phyloP scores from a whole-genome alignment of 306 rosid species.

The Prunus davidiana region DNA sequence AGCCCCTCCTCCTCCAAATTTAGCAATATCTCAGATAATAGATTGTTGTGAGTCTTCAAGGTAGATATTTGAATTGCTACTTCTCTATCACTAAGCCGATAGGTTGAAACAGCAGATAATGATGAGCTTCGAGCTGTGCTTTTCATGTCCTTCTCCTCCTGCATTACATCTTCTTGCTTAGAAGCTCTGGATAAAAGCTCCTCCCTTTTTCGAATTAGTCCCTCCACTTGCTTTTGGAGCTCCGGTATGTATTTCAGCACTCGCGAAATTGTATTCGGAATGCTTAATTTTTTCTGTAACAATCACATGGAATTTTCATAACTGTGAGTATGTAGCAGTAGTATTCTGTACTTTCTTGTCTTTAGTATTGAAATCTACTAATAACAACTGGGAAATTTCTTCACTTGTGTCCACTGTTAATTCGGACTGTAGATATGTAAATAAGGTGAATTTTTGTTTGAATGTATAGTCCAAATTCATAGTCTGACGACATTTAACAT shows the following conservation, averaged over 20 bases:
- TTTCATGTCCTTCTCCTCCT: neutral
- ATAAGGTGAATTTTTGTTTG: no score
- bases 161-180: conserved; percentile 9
- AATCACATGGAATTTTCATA: neutral
- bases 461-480: no score
- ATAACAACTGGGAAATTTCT: no score
- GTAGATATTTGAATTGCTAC: conserved; percentile 52
- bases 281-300: conserved; percentile 58
- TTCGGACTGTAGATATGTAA: no score
- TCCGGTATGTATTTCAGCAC: conserved; percentile 65
- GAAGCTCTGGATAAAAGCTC: conserved; percentile 33
- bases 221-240: conserved; percentile 55
- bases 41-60: conserved; percentile 13
- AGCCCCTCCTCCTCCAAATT: conserved; percentile 51
- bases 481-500: no score
- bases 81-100: conserved; percentile 47
- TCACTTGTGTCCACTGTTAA: no score
- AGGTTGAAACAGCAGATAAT: conserved; percentile 40
- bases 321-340: no score
- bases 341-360: no score
- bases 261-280: conserved; percentile 53
- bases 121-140: conserved; percentile 14
- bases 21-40: conserved; percentile 43
- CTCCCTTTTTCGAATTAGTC: conserved; percentile 42
- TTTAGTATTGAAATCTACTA: no score